Percentiles rank a stretch among this genome's conserved stretches.
phyloP scores from a whole-genome alignment of 441 rosid species.

The Lagerstroemia fauriei region DNA sequence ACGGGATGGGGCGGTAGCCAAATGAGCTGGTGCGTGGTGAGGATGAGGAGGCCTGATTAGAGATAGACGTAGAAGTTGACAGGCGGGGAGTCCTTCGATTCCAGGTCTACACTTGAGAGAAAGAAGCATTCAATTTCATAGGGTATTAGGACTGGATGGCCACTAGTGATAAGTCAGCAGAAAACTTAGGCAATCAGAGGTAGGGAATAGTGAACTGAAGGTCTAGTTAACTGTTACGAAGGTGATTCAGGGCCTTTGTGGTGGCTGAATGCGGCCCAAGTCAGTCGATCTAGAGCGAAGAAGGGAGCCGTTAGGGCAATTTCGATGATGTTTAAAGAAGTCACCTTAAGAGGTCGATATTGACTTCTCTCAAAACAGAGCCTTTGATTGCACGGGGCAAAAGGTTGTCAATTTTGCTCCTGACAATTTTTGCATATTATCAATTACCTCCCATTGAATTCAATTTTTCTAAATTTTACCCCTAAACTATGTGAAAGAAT shows the following conservation, averaged over 20 bases:
- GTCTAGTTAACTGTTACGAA: background rate
- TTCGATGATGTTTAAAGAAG: background rate
- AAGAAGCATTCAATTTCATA: slow-evolving; percentile 72
- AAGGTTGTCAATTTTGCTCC: too few species aligned
- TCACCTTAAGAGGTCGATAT: background rate
- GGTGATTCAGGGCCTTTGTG: background rate
- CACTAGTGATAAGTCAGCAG: slow-evolving; percentile 55
- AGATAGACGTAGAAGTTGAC: slow-evolving; percentile 41
- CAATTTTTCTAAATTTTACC: background rate
- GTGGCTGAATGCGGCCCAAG: background rate
- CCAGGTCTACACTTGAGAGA: slow-evolving; percentile 76
- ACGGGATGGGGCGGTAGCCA: slow-evolving; percentile 67
- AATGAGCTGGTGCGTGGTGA: slow-evolving; percentile 88
- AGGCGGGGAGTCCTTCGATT: slow-evolving; percentile 48
- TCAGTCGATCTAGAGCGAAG: background rate
- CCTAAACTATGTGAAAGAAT: background rate
- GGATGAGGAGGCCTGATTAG: slow-evolving; percentile 62
- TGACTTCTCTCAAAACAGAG: background rate
- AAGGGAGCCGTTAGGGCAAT: background rate
- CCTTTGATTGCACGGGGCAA: too few species aligned
- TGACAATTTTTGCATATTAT: background rate
- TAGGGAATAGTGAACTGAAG: background rate
- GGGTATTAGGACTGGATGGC: slow-evolving; percentile 72
- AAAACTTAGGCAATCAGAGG: background rate
- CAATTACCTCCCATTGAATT: background rate